Evolutionary conservation across 805 yeast species (phyloP).

Genomic region (Candida chauliodis): DNA sequence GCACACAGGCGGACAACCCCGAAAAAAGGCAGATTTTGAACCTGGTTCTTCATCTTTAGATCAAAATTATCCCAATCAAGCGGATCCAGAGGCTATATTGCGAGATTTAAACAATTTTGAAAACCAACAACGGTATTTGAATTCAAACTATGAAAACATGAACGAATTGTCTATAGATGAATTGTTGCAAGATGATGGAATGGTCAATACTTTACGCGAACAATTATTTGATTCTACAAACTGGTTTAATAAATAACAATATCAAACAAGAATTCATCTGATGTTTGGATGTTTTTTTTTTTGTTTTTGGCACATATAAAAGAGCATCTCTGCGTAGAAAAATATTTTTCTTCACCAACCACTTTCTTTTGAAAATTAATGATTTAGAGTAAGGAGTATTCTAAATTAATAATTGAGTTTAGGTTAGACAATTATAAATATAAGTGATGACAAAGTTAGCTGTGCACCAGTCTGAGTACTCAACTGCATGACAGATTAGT

Average conservation of each 20-base stretch:
- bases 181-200: too few species aligned
- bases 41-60: too few species aligned
- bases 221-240: not conserved
- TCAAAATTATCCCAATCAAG: too few species aligned
- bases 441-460: conserved; percentile 43
- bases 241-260: not conserved
- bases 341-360: not conserved
- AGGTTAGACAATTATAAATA: not conserved
- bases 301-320: not conserved
- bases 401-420: not conserved
- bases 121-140: too few species aligned
- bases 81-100: too few species aligned
- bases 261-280: too few species aligned
- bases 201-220: too few species aligned
- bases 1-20: too few species aligned
- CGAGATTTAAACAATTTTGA: too few species aligned
- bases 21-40: too few species aligned
- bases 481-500: conserved; percentile 36
- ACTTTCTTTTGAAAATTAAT: not conserved
- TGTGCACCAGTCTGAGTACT: conserved; percentile 55
- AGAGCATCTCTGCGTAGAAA: not conserved
- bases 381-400: not conserved
- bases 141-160: too few species aligned
- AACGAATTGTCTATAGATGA: too few species aligned
- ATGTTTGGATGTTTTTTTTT: conserved; percentile 2